Evolutionary conservation across 805 yeast species (phyloP), one percentile per base, ranked within the genome.

Genomic region (Schwanniomyces pseudopolymorphus): DNA sequence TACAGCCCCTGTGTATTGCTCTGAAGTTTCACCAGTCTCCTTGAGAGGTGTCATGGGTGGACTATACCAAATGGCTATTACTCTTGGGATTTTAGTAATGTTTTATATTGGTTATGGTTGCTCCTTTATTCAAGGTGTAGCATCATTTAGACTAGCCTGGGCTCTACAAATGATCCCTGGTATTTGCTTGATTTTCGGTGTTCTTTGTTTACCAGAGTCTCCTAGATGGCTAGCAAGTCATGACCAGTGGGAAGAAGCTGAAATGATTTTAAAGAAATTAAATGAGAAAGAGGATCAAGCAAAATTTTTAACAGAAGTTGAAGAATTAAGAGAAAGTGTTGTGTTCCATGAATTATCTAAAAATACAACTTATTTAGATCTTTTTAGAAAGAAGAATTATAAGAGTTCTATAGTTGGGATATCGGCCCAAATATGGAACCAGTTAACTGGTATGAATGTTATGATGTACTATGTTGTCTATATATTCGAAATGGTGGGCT

Each of bases 401-500:
- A 61, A 59, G 47, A 70, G 85, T 60, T 80, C 85, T 41, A 46
- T 72, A 47, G 72, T 74, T 40, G 85, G 83, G 46, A 56, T 76
- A 38, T 72, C 67, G 53, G 77, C 81, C 45, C 85, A 80, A 63
- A 70, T 80, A 54, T 78, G 79, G 77, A 79, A 76, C 53, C 85
- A 80, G 55, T 63, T 80, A 53, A 75, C 81, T 14, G 87, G 86
- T 49, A 76, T 79, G 74, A 81, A 81, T 57, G 81, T 79, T 47
- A 73, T 80, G 71, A 79, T 82, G 78, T 81, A 82, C 72, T 81
- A 80, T 54, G 76, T 81, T 47, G 83, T 80, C 36, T 72, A 78
- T 57, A 74, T 83, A 49, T 80, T 83, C 69, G 67, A 74, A 47
- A 78, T 80, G 81, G 83, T 83, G 19, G 85, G 85, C 25, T 69